Evolutionary conservation across 2,329 filamentous ascomycete genomes (phyloP).

Genomic region (Penicillium crustosum): DNA sequence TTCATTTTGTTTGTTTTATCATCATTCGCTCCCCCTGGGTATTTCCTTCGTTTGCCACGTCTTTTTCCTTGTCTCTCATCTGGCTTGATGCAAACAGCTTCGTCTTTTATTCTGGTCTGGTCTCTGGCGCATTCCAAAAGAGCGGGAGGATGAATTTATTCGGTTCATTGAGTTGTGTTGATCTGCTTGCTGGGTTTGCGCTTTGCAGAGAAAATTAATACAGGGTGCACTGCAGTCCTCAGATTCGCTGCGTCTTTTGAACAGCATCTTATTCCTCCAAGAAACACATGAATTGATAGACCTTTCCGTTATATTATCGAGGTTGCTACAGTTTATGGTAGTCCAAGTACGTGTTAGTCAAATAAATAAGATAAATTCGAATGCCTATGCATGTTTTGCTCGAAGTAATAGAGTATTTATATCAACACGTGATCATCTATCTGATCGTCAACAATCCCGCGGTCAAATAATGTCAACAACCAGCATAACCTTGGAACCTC

Average conservation of each 20-base stretch:
- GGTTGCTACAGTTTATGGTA: not conserved
- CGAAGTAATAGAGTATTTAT: not conserved
- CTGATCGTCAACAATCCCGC: conserved; percentile 7
- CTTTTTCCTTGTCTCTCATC: conserved; percentile 23
- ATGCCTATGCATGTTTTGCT: not conserved
- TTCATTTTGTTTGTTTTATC: conserved; percentile 20
- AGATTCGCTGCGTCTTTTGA: conserved; percentile 12
- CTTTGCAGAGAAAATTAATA: conserved; percentile 33
- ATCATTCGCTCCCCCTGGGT: conserved; percentile 15
- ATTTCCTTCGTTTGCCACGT: conserved; percentile 24
- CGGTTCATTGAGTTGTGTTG: conserved; percentile 33
- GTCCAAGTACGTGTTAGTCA: not conserved
- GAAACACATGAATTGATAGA: conserved; percentile 25
- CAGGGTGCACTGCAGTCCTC: conserved; percentile 20
- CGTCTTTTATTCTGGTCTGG: conserved; percentile 24
- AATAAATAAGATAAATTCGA: not conserved
- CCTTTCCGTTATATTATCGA: conserved; percentile 16
- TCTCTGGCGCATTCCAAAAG: conserved; percentile 38
- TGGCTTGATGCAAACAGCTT: conserved; percentile 12
- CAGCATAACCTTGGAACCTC: not conserved
- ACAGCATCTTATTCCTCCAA: conserved; percentile 21
- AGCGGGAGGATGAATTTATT: conserved; percentile 33
- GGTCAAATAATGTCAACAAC: not conserved
- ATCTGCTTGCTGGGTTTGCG: conserved; percentile 33
- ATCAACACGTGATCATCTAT: conserved; percentile 4